Conservation (phyloP, 352 stramenopile genomes). For the Phytopythium oedochilum region DNA sequence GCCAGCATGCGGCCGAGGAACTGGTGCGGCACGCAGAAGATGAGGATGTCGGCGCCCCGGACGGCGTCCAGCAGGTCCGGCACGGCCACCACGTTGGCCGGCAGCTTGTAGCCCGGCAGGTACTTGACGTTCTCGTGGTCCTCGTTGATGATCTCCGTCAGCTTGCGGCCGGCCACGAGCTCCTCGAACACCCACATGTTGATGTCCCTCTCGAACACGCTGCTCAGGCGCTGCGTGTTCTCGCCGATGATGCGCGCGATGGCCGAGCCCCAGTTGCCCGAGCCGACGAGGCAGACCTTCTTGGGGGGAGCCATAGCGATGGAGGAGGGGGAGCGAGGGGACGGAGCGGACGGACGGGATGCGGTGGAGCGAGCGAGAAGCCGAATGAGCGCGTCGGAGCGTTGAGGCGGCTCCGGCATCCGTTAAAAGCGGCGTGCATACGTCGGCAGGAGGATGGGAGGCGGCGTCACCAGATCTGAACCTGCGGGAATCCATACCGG, state of each 20-base stretch:
- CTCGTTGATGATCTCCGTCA: constrained; percentile 96
- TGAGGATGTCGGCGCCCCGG: constrained; percentile 88
- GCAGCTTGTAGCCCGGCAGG: constrained; percentile 87
- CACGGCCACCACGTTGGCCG: constrained; percentile 91
- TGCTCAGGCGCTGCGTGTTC: constrained; percentile 46
- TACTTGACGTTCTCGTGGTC: constrained; percentile 97
- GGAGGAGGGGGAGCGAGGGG: background rate
- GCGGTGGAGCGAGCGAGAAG: constrained; percentile 7
- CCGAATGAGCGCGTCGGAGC: constrained; percentile 15
- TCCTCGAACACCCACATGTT: constrained; percentile 98
- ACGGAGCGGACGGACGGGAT: background rate
- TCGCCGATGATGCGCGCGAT: constrained; percentile 82
- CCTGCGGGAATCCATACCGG: constrained; percentile 1
- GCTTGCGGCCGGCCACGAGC: constrained; percentile 82
- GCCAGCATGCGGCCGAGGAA: constrained; percentile 90
- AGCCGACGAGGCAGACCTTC: constrained; percentile 78
- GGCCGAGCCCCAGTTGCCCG: constrained; percentile 79
- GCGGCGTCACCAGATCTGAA: background rate
- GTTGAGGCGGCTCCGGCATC: too few relatives aligned
- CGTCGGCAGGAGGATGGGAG: too few relatives aligned
- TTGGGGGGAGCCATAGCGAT: constrained; percentile 31
- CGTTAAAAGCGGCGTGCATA: too few relatives aligned
- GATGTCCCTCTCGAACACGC: constrained; percentile 87
- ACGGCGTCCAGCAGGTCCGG: constrained; percentile 90
- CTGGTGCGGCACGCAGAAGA: constrained; percentile 97